phyloP scores from a whole-genome alignment of 345 rosid genomes.

The Aquilaria sinensis region DNA sequence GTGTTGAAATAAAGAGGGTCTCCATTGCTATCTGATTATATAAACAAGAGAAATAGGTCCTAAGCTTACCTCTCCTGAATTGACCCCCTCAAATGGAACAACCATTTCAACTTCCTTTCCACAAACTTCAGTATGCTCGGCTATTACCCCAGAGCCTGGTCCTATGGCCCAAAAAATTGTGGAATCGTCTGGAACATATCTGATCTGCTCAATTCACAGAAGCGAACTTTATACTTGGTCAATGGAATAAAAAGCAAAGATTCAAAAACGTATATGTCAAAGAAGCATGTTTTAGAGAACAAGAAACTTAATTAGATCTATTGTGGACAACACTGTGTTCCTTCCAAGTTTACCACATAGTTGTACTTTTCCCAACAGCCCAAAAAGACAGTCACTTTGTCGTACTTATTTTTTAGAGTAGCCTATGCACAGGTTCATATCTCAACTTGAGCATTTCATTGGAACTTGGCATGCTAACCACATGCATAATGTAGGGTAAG shows the following conservation, averaged over 20 bases:
- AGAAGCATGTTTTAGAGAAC: not conserved
- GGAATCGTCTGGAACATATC: constrained; percentile 80
- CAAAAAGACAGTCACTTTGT: no score
- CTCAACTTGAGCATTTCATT: no score
- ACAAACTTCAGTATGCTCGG: constrained; percentile 66
- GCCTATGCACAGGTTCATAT: no score
- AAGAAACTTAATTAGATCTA: not conserved
- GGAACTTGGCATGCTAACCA: no score
- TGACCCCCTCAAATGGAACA: constrained; percentile 85
- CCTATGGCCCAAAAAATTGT: constrained; percentile 93
- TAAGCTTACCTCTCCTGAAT: constrained; percentile 64
- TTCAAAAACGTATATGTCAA: constrained; percentile 4
- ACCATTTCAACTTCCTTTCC: constrained; percentile 85
- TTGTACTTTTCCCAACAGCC: not conserved
- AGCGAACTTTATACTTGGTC: not conserved
- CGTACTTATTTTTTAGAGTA: no score
- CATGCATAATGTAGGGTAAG: not conserved
- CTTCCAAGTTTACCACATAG: not conserved
- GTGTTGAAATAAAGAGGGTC: no score
- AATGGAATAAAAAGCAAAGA: constrained; percentile 2
- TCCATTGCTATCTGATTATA: no score
- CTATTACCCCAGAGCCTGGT: constrained; percentile 61
- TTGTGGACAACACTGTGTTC: not conserved
- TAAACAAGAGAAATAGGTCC: no score
- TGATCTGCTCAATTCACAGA: constrained; percentile 40